Evolutionary conservation across 139 green algal genomes (phyloP).

Genomic region (Chlorella vulgaris): DNA sequence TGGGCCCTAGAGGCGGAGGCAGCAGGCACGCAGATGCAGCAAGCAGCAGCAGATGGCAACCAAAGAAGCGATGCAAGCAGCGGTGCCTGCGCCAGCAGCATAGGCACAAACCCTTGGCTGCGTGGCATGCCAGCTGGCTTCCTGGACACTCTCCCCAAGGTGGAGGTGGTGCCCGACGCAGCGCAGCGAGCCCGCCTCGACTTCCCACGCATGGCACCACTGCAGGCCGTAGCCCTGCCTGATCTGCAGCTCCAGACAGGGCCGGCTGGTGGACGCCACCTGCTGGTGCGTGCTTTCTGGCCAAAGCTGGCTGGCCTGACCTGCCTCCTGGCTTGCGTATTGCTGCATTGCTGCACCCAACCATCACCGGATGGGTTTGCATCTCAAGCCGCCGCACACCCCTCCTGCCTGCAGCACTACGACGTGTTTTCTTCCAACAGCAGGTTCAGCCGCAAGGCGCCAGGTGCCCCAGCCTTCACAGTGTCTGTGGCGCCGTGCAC

Average conservation of each 20-base stretch:
- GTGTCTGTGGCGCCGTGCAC: constrained; percentile 9
- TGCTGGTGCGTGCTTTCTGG: constrained; percentile 16
- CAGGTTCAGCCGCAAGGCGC: constrained; percentile 37
- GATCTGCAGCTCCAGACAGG: constrained; percentile 1
- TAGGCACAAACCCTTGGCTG: constrained; percentile 17
- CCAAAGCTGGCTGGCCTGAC: no score
- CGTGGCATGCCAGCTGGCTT: constrained; percentile 8
- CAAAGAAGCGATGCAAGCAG: background rate
- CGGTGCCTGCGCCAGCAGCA: background rate
- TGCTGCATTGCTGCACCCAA: background rate
- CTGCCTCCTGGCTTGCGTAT: no score
- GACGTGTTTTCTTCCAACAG: constrained; percentile 42
- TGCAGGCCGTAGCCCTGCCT: background rate
- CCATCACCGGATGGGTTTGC: no score
- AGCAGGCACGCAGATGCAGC: background rate
- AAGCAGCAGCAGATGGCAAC: background rate
- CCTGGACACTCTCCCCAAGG: constrained; percentile 7
- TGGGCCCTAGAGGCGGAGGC: background rate
- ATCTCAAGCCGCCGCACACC: no score
- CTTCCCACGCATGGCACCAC: constrained; percentile 7
- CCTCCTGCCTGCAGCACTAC: constrained; percentile 24
- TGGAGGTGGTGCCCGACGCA: background rate
- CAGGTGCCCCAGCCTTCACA: constrained; percentile 1
- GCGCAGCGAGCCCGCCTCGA: background rate
- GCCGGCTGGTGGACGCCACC: background rate